Evolutionary conservation across 192 early-diverging fungal species (phyloP).

Genomic region (Haplosporangium gracile): DNA sequence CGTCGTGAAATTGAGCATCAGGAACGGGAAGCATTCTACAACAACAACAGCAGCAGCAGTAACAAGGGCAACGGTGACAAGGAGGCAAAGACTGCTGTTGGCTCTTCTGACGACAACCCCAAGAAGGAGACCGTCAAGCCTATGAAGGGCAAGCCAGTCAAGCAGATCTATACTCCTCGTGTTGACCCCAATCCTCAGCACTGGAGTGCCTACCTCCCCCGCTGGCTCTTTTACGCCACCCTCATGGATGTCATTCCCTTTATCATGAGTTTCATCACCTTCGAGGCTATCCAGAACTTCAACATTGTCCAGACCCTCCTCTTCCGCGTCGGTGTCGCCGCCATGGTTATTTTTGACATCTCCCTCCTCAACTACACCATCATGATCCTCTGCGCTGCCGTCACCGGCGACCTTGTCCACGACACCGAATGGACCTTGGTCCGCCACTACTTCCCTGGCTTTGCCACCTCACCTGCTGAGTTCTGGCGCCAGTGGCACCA

Average conservation of each 20-base stretch:
- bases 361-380: constrained; percentile 44
- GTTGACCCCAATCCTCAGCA: constrained; percentile 41
- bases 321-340: constrained; percentile 8
- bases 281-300: constrained; percentile 34
- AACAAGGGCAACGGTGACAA: background rate
- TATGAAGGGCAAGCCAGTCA: constrained; percentile 30
- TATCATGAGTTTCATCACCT: constrained; percentile 35
- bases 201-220: constrained; percentile 50
- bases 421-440: constrained; percentile 54
- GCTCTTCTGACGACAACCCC: background rate
- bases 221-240: constrained; percentile 39
- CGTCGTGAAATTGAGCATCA: constrained; percentile 22
- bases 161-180: constrained; percentile 32
- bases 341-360: constrained; percentile 47
- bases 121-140: background rate
- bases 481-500: constrained; percentile 56
- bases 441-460: constrained; percentile 46
- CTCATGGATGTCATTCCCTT: constrained; percentile 37
- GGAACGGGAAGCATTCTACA: background rate
- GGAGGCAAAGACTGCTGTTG: background rate
- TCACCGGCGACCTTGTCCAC: constrained; percentile 37
- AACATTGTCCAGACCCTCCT: constrained; percentile 8
- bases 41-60: background rate
- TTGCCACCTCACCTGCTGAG: constrained; percentile 45
- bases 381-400: constrained; percentile 43